These are phyloP conservation scores for Penicillium subrubescens DNA, from an alignment of 495 filamentous ascomycete species.

Conservation along the genomic window DNA sequence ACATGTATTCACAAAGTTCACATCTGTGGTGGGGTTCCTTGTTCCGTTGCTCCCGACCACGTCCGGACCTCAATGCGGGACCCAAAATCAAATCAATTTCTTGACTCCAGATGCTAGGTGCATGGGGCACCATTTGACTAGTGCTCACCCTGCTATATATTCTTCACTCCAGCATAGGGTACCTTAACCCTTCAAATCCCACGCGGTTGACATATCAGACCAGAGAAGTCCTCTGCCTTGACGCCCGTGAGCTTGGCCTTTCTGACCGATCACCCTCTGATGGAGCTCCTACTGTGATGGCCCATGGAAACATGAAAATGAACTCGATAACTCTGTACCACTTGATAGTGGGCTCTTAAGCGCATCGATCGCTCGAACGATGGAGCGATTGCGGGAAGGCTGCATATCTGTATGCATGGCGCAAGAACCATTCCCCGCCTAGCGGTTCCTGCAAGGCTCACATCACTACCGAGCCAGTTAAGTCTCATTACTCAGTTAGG, in stretches of 20 bases:
- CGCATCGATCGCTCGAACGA: background rate
- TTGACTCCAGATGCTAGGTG: background rate
- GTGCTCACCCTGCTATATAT: background rate
- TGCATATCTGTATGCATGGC: conserved; percentile 1
- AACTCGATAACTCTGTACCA: background rate
- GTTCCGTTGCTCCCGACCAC: background rate
- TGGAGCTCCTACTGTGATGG: conserved; percentile 52
- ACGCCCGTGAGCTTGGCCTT: conserved; percentile 65
- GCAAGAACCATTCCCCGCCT: background rate
- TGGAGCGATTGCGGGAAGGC: background rate
- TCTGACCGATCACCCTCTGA: conserved; percentile 69
- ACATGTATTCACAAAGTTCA: conserved; percentile 58
- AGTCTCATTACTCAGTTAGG: background rate
- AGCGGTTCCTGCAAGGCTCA: background rate
- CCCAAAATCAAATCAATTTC: background rate
- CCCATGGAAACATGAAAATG: conserved; percentile 45
- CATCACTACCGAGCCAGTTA: background rate
- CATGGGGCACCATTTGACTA: background rate
- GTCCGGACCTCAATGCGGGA: background rate
- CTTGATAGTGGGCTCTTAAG: background rate
- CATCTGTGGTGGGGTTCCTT: conserved; percentile 47
- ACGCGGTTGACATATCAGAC: conserved; percentile 67
- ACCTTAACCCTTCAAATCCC: background rate
- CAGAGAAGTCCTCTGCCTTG: conserved; percentile 34
- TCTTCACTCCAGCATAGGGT: background rate